phyloP scores from a whole-genome alignment of 495 filamentous ascomycete genomes.

The Neurospora tetraspora region DNA sequence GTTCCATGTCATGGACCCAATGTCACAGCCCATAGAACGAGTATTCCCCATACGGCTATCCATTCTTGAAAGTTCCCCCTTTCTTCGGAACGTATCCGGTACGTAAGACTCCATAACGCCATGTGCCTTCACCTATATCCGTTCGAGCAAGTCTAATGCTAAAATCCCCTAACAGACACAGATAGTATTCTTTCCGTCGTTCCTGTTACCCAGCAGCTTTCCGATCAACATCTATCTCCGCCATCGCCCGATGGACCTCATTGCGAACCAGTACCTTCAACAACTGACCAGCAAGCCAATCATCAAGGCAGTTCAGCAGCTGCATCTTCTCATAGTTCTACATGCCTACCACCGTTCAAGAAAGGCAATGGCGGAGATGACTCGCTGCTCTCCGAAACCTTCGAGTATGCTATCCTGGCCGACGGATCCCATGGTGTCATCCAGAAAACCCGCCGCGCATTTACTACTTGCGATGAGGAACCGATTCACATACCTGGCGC shows the following conservation, averaged over 20 bases:
- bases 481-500: conserved; percentile 17
- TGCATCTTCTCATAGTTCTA: neutral
- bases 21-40: conserved; percentile 8
- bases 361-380: neutral
- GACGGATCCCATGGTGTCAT: conserved; percentile 14
- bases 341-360: neutral
- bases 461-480: conserved; percentile 17
- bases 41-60: conserved; percentile 19
- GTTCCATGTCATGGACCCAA: conserved; percentile 3
- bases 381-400: conserved; percentile 6
- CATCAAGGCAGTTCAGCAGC: neutral
- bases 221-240: neutral
- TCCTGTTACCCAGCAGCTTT: neutral
- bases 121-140: neutral
- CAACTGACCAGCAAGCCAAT: neutral
- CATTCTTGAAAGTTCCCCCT: conserved; percentile 16
- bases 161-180: neutral
- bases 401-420: conserved; percentile 10
- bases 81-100: conserved; percentile 9
- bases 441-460: conserved; percentile 10
- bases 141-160: neutral
- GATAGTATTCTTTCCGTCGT: neutral
- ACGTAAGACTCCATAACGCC: neutral
- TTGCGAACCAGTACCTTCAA: neutral
- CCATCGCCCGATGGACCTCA: neutral